Evolutionary conservation across 2,329 filamentous ascomycete species (phyloP).

Genomic region (Dendrostoma leiphaemia): DNA sequence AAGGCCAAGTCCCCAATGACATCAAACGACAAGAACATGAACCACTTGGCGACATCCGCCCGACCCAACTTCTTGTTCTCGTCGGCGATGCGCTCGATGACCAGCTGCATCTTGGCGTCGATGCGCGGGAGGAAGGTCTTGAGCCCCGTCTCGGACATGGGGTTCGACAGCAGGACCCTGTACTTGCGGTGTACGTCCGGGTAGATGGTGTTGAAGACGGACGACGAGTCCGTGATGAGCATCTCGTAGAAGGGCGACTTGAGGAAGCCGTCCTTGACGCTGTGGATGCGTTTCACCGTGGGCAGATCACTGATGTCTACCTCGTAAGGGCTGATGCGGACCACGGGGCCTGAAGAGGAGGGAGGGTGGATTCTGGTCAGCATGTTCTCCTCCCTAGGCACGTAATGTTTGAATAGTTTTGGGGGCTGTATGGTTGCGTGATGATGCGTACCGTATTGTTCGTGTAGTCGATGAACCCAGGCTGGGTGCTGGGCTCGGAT

Average conservation of each 20-base stretch:
- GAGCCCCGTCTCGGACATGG: conserved; percentile 36
- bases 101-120: conserved; percentile 33
- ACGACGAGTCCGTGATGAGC: conserved; percentile 19
- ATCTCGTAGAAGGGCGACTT: conserved; percentile 27
- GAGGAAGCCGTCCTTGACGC: conserved; percentile 27
- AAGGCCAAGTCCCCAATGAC: conserved; percentile 52
- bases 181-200: conserved; percentile 35
- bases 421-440: no score
- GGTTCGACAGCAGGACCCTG: conserved; percentile 40
- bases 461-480: no score
- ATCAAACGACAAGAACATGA: conserved; percentile 52
- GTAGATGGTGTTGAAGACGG: conserved; percentile 40
- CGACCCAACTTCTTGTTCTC: conserved; percentile 36
- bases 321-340: conserved; percentile 24
- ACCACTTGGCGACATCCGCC: conserved; percentile 52
- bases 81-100: conserved; percentile 40
- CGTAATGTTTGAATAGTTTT: no score
- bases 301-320: conserved; percentile 26
- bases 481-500: no score
- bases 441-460: no score
- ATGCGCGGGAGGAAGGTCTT: conserved; percentile 32
- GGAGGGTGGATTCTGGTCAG: no score
- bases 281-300: conserved; percentile 26
- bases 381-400: no score
- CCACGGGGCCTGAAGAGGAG: conserved; percentile 21